Evolutionary conservation across 345 rosid genomes (phyloP).

Genomic region (Alliaria petiolata): DNA sequence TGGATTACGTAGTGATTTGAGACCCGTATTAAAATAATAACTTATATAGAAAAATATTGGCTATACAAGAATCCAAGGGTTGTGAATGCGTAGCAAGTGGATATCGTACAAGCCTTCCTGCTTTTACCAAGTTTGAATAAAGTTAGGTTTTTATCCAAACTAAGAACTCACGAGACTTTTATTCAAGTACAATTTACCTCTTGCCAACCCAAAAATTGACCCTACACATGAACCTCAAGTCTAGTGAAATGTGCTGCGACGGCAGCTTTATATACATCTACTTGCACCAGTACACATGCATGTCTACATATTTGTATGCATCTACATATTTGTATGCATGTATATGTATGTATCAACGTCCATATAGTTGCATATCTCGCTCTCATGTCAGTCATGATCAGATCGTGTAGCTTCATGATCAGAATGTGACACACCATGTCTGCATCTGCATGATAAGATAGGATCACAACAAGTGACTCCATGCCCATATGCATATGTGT

Average conservation of each 20-base stretch:
- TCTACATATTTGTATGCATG: slow-evolving; percentile 4
- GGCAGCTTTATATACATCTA: slow-evolving; percentile 13
- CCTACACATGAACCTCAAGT: slow-evolving; percentile 9
- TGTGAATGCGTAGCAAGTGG: slow-evolving; percentile 6
- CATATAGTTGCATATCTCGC: slow-evolving; percentile 3
- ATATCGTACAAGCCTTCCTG: slow-evolving; percentile 1
- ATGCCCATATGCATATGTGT: neutral
- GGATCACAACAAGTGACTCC: neutral
- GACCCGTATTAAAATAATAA: neutral
- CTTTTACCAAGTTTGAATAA: slow-evolving; percentile 16
- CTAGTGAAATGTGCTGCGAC: slow-evolving; percentile 6
- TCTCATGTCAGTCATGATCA: slow-evolving; percentile 23
- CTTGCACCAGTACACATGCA: slow-evolving; percentile 30
- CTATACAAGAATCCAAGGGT: neutral
- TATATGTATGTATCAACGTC: slow-evolving; percentile 2
- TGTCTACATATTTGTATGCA: slow-evolving; percentile 1
- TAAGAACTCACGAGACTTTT: slow-evolving; percentile 8
- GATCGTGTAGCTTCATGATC: slow-evolving; percentile 11
- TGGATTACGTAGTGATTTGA: neutral
- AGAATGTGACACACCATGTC: slow-evolving; percentile 15
- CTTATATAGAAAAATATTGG: neutral
- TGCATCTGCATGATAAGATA: slow-evolving; percentile 17
- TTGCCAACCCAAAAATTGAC: slow-evolving; percentile 24
- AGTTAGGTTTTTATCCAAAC: slow-evolving; percentile 16
- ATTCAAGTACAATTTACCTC: slow-evolving; percentile 19